Evolutionary conservation across 2,329 filamentous ascomycete genomes (phyloP).

Genomic region (Fusarium palustre): DNA sequence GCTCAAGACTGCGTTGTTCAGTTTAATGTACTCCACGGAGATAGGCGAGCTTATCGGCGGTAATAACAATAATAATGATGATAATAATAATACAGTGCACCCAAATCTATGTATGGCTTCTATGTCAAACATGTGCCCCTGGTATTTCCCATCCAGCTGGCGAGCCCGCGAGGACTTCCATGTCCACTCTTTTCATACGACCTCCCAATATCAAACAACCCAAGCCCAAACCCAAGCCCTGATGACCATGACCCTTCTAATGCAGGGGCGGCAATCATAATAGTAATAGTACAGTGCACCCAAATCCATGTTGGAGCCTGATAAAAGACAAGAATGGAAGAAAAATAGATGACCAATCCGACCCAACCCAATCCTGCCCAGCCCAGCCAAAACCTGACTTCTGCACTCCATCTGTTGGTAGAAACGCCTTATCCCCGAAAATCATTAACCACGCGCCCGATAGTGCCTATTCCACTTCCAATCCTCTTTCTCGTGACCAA

Average conservation of each 20-base stretch:
- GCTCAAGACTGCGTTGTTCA: constrained; percentile 4
- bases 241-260: constrained; percentile 29
- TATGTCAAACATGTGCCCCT: constrained; percentile 40
- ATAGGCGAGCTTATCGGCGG: background rate
- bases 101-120: constrained; percentile 32
- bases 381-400: constrained; percentile 20
- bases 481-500: constrained; percentile 28
- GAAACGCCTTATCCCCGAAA: constrained; percentile 40
- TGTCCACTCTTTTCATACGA: constrained; percentile 28
- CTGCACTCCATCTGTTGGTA: constrained; percentile 30
- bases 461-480: constrained; percentile 21
- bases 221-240: constrained; percentile 1
- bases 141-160: constrained; percentile 30
- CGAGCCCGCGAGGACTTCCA: constrained; percentile 44
- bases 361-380: constrained; percentile 22
- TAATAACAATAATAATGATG: constrained; percentile 22
- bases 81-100: constrained; percentile 1
- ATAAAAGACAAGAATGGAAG: constrained; percentile 29
- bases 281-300: constrained; percentile 40
- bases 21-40: constrained; percentile 3
- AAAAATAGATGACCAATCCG: constrained; percentile 10
- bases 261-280: constrained; percentile 32
- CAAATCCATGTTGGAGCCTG: constrained; percentile 42
- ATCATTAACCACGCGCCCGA: constrained; percentile 43
- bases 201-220: constrained; percentile 11